phyloP scores from a whole-genome alignment of 306 rosid genomes.

The Pterocarpus macrocarpus region DNA sequence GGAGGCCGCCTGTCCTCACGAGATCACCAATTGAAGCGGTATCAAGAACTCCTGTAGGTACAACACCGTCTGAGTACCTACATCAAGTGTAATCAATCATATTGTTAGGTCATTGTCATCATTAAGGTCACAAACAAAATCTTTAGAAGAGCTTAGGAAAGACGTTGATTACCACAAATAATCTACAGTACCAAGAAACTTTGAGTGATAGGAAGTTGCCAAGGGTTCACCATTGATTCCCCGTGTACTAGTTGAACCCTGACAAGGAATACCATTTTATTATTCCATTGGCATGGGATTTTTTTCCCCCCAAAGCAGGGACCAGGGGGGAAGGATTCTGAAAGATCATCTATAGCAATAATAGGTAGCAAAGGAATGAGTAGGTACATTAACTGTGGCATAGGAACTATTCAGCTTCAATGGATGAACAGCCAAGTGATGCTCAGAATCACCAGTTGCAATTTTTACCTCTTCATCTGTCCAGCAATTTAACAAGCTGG shows the following conservation, averaged over 20 bases:
- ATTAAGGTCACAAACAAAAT: conserved; percentile 31
- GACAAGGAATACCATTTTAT: conserved; percentile 40
- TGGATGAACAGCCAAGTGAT: conserved; percentile 69
- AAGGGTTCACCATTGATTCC: conserved; percentile 78
- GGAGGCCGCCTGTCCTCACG: conserved; percentile 76
- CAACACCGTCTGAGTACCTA: conserved; percentile 79
- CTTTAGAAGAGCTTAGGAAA: conserved; percentile 11
- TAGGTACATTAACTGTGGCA: conserved; percentile 69
- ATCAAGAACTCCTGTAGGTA: conserved; percentile 81
- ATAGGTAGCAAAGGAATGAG: conserved; percentile 38
- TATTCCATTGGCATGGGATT: conserved; percentile 5
- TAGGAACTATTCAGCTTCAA: conserved; percentile 81
- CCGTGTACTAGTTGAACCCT: conserved; percentile 75
- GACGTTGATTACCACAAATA: conserved; percentile 78
- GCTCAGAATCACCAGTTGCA: conserved; percentile 74
- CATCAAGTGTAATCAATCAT: conserved; percentile 39
- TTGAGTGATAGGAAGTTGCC: conserved; percentile 91
- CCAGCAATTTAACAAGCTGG: conserved; percentile 72
- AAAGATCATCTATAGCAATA: conserved; percentile 1
- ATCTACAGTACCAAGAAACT: conserved; percentile 94
- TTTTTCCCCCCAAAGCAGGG: background rate
- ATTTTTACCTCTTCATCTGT: conserved; percentile 70
- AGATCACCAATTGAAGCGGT: conserved; percentile 74
- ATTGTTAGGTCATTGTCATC: conserved; percentile 18
- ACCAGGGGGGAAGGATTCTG: background rate